These are phyloP conservation scores for Tuber borchii DNA, from an alignment of 495 filamentous ascomycete genomes.

Conservation along the genomic window DNA sequence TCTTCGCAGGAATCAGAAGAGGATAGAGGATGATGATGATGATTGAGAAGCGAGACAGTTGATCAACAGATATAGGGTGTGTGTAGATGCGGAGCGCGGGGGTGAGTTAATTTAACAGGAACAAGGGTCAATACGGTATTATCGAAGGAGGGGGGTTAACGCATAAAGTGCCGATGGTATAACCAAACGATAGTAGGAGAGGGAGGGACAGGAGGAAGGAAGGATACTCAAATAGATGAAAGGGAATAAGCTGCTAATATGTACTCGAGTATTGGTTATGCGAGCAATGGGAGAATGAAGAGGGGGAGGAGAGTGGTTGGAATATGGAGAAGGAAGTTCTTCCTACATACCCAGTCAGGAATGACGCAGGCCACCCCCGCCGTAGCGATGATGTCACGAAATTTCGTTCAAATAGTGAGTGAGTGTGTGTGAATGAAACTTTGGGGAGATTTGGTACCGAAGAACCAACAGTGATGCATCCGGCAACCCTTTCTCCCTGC, in stretches of 20 bases:
- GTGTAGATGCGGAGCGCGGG: constrained; percentile 10
- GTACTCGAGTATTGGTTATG: not conserved
- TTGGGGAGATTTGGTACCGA: not conserved
- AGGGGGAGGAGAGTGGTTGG: not conserved
- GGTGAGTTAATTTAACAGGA: constrained; percentile 7
- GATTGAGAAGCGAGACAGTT: constrained; percentile 14
- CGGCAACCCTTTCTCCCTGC: not conserved
- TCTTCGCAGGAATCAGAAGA: not conserved
- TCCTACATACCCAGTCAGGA: not conserved
- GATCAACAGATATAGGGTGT: constrained; percentile 21
- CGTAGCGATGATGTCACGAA: not conserved
- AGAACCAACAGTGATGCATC: not conserved
- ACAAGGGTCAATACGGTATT: not conserved
- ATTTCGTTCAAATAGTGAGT: not conserved
- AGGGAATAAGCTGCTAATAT: not conserved
- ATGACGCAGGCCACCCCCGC: not conserved
- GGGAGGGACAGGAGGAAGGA: not conserved
- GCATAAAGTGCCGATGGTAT: not conserved
- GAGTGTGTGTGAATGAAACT: not conserved
- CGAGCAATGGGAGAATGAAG: not conserved
- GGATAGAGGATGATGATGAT: constrained; percentile 4
- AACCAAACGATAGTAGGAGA: not conserved
- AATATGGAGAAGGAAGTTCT: not conserved
- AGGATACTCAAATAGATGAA: not conserved
- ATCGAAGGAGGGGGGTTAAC: not conserved